Base-by-base conservation (phyloP, 2,329 filamentous ascomycete species). In the Colletotrichum chrysophilum region DNA sequence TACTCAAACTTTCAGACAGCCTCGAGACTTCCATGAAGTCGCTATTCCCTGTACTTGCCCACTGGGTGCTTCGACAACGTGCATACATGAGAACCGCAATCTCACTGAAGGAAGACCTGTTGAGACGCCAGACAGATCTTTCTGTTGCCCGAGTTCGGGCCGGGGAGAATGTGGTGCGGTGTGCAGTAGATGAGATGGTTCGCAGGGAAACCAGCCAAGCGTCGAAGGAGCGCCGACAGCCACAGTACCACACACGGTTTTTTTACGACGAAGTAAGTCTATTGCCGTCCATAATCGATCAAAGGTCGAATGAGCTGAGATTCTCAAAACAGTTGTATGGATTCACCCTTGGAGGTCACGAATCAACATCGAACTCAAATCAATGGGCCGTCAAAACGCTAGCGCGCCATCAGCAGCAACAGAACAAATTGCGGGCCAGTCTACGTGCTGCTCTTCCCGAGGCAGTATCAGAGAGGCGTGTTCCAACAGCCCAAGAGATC, bases 241-340 rank as follows among this genome's bases (percentile, higher is more conserved):
- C 69, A 16, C 4, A 30, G 18, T 75, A 62, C 6, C 69, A 75
- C 55, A 81, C 80, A 2, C 70, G 77, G 4, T 73, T 72, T 2
- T 83, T 86, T n/a, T 78, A 78, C 34, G 82, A 84, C 70, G 84
- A 86, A 78, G 82, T 82, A 67, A 36, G n/a, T 1, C 18, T 34
- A 64, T 38, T 8, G 38, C 24, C 28, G 21, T 34, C 12, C 16
- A n/a, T 16, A 14, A 43, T 21, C n/a, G 8, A 52, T 18, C 16
- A 48, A 32, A 7, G 13, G 16, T 5, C 13, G 5, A 32, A 64
- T 66, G 66, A 14, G 58, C 8, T 7, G 21, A 6, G n/a, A 48
- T 21, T 48, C n/a, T 21, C n/a, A 67, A 18, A n/a, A 36, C 24
- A 80, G 80, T 69, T 80, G 18, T 79, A 81, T 48, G 81, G 80